Evolutionary conservation across 2,329 filamentous ascomycete species (phyloP), one percentile per base, ranked within the genome.

Genomic region (Aspergillus ochraceus): DNA sequence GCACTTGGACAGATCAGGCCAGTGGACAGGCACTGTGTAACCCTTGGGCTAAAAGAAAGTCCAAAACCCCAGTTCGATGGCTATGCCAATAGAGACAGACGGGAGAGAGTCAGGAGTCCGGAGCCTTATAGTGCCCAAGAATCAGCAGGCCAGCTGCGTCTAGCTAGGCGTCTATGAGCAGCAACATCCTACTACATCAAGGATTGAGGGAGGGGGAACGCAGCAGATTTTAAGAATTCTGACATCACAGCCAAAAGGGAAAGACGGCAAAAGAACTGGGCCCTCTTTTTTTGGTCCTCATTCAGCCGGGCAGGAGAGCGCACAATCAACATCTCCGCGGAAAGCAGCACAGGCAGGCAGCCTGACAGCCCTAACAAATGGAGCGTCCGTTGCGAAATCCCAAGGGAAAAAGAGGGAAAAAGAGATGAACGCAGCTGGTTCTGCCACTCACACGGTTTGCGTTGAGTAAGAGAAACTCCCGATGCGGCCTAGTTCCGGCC

Each of bases 401-500:
- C 26, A 8, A 29, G 26, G 26, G 8, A 9, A 29, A 29, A 29
- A 26, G 4, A 26, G 5, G 26, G 22, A 22, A 22, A 26, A 26
- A 9, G 26, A 29, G 26, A 29, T 29, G 26, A 9, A 29, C 8
- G 26, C 26, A 29, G 36, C 24, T 24, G 24, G 24, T 24, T 30
- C 68, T 67, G 58, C 74, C 74, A 75, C 57, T 74, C 70, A 76
- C 52, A 51, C 54, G 29, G 55, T 71, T 74, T 74, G 63, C 49
- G 64, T 76, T 74, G 67, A 62, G 71, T 76, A 76, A 76, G 64
- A 67, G 65, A 73, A 75, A 75, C 50, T 64, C 68, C 66, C 17
- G 2, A 55, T 67, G 24, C 9, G 66, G 61, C 49, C 66, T 75
- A 74, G 72, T 53, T 68, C 64, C 62, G 64, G 65, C 42, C 14